phyloP scores from a whole-genome alignment of 1,284 basidiomycete species.

The Ceratobasidium sp. region DNA sequence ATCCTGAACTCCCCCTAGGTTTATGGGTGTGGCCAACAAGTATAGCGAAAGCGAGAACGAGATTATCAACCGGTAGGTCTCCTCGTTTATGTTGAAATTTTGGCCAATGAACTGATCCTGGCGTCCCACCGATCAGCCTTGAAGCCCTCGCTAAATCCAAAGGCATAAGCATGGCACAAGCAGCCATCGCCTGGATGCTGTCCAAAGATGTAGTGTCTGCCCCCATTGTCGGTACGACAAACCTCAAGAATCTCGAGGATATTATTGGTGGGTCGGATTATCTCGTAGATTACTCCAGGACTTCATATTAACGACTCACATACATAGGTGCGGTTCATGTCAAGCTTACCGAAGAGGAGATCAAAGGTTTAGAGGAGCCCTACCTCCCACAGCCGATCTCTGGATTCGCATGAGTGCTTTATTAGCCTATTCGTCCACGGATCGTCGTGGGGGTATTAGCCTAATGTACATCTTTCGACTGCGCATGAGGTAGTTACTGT shows the following conservation, averaged over 20 bases:
- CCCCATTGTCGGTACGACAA: slow-evolving; percentile 47
- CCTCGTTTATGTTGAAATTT: neutral
- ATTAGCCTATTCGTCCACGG: too few species aligned
- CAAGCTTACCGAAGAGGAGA: slow-evolving; percentile 47
- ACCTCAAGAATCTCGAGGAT: slow-evolving; percentile 45
- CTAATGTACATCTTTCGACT: too few species aligned
- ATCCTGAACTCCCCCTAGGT: neutral
- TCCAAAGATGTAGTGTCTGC: slow-evolving; percentile 44
- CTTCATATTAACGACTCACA: neutral
- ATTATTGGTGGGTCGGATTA: slow-evolving; percentile 16
- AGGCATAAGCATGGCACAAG: slow-evolving; percentile 51
- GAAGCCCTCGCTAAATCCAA: slow-evolving; percentile 49
- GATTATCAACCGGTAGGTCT: slow-evolving; percentile 34
- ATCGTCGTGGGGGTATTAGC: too few species aligned
- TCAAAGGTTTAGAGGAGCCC: slow-evolving; percentile 41
- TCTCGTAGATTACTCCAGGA: too few species aligned
- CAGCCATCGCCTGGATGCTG: slow-evolving; percentile 25
- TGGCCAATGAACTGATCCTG: too few species aligned
- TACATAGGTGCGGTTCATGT: slow-evolving; percentile 40
- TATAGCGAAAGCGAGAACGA: slow-evolving; percentile 2
- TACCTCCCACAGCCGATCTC: slow-evolving; percentile 25
- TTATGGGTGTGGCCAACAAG: neutral
- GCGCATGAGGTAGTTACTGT: too few species aligned
- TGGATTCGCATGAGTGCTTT: neutral
- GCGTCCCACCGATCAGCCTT: slow-evolving; percentile 34